Conservation (phyloP, 2,329 filamentous ascomycete species). For the Epichloe sp. region DNA sequence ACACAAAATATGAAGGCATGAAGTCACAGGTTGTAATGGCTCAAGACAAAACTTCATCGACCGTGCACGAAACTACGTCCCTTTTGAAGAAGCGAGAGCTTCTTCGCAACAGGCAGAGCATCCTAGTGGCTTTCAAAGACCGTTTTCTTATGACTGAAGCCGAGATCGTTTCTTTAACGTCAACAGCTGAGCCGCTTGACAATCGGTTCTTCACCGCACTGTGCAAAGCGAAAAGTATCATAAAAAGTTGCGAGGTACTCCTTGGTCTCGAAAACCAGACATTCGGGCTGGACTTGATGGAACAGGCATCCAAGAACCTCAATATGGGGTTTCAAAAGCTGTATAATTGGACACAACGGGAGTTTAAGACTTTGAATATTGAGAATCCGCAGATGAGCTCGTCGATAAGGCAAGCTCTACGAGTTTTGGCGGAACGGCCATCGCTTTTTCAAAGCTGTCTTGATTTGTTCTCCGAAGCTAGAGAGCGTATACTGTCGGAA, state of each 20-base stretch:
- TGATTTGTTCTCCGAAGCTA: constrained; percentile 81
- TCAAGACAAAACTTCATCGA: constrained; percentile 57
- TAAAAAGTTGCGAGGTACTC: constrained; percentile 76
- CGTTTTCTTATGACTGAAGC: constrained; percentile 80
- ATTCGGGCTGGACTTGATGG: constrained; percentile 80
- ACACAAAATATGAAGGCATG: constrained; percentile 69
- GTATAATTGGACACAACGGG: constrained; percentile 86
- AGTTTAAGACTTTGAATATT: constrained; percentile 83
- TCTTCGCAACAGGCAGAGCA: constrained; percentile 64
- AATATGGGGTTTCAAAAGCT: constrained; percentile 90
- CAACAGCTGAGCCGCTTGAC: constrained; percentile 68
- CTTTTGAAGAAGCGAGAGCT: constrained; percentile 62
- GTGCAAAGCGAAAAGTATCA: constrained; percentile 70
- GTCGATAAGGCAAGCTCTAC: constrained; percentile 69
- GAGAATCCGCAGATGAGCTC: constrained; percentile 88
- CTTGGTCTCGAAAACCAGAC: constrained; percentile 84
- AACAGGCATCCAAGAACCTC: constrained; percentile 74
- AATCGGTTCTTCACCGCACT: constrained; percentile 73
- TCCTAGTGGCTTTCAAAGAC: constrained; percentile 62
- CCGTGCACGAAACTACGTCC: constrained; percentile 63
- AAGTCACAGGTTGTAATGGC: constrained; percentile 63
- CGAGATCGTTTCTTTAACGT: constrained; percentile 63
- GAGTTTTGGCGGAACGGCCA: constrained; percentile 79
- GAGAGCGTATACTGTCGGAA: constrained; percentile 77
- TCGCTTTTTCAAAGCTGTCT: constrained; percentile 87